Conservation (phyloP, 164 flowering plant species). For the Protea cynaroides region DNA sequence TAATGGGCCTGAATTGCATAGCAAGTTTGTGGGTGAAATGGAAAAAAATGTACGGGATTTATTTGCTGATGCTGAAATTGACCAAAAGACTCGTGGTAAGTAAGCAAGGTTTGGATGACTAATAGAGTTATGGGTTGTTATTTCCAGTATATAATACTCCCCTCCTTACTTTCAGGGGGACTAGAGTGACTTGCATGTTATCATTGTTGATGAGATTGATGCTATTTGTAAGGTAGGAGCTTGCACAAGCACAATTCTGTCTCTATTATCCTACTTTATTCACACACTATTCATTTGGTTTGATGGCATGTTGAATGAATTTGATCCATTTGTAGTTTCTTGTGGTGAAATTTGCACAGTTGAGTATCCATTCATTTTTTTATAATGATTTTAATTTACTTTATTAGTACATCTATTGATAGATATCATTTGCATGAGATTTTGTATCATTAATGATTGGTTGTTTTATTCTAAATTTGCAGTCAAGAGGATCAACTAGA, state of each 20-base stretch:
- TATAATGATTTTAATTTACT: neutral
- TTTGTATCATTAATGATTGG: neutral
- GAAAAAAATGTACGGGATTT: slow-evolving; percentile 68
- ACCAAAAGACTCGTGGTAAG: slow-evolving; percentile 52
- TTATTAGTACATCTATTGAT: neutral
- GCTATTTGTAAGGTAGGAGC: slow-evolving; percentile 66
- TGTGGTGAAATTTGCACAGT: neutral
- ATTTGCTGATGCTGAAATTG: slow-evolving; percentile 74
- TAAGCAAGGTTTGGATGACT: neutral
- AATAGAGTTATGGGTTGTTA: neutral
- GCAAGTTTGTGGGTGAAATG: slow-evolving; percentile 74
- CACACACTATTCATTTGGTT: no score
- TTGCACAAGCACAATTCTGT: neutral
- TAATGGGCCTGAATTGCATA: slow-evolving; percentile 71
- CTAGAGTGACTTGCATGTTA: slow-evolving; percentile 68
- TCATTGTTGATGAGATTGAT: slow-evolving; percentile 80
- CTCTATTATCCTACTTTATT: neutral
- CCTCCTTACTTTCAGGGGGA: slow-evolving; percentile 46
- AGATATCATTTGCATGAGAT: neutral
- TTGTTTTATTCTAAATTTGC: slow-evolving; percentile 15
- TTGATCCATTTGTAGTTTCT: neutral
- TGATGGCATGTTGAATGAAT: neutral
- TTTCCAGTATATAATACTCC: neutral
- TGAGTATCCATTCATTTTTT: neutral
- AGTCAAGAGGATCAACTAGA: slow-evolving; percentile 78